Evolutionary conservation across 2,329 filamentous ascomycete genomes (phyloP).

Genomic region (Neonectria faginata): DNA sequence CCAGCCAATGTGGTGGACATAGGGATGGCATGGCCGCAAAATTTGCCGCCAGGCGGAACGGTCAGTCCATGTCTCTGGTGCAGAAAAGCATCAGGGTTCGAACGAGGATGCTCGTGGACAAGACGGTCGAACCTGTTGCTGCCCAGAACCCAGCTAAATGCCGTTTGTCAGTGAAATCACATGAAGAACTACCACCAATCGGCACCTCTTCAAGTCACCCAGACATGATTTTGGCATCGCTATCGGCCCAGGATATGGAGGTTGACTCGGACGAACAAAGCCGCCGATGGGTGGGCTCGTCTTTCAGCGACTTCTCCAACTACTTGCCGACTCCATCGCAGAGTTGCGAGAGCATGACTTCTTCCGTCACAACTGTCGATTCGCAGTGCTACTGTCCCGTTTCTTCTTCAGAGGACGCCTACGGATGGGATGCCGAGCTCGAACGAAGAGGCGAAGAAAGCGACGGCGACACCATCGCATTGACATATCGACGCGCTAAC

Average conservation of each 20-base stretch:
- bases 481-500: slow-evolving; percentile 43
- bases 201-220: slow-evolving; percentile 13
- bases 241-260: slow-evolving; percentile 24
- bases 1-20: slow-evolving; percentile 46
- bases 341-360: slow-evolving; percentile 33
- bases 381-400: slow-evolving; percentile 33
- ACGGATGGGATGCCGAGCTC: slow-evolving; percentile 66
- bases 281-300: slow-evolving; percentile 15
- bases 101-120: slow-evolving; percentile 31
- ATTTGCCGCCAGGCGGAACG: slow-evolving; percentile 42
- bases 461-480: slow-evolving; percentile 33
- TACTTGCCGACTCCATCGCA: slow-evolving; percentile 50
- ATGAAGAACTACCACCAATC: slow-evolving; percentile 10
- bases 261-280: slow-evolving; percentile 15
- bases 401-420: slow-evolving; percentile 53
- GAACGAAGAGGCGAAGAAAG: slow-evolving; percentile 34
- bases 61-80: slow-evolving; percentile 36
- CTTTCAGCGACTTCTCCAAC: slow-evolving; percentile 53
- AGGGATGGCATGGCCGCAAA: slow-evolving; percentile 64
- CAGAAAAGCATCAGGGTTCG: slow-evolving; percentile 43
- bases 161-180: slow-evolving; percentile 18
- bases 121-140: slow-evolving; percentile 25
- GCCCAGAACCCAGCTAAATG: slow-evolving; percentile 10
- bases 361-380: slow-evolving; percentile 28
- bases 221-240: slow-evolving; percentile 15